Conservation (phyloP, 805 yeast species). For the Tetrapisispora pingtungensis region DNA sequence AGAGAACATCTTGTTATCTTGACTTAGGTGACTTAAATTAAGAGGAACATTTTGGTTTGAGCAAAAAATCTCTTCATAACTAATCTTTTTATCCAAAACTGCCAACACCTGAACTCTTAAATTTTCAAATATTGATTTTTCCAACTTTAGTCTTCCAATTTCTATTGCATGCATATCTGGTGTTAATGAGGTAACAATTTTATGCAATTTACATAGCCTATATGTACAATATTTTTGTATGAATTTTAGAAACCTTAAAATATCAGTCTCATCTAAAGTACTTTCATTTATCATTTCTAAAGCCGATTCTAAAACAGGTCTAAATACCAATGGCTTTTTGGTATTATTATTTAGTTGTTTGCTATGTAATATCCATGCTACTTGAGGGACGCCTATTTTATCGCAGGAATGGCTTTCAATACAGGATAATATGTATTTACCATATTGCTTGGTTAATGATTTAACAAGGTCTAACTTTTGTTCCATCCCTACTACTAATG, state of each 20-base stretch:
- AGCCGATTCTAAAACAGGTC: conserved; percentile 1
- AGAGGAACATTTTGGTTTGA: not conserved
- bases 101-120: not conserved
- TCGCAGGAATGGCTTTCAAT: not conserved
- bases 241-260: not conserved
- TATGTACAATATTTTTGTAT: not conserved
- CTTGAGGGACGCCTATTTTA: conserved; percentile 8
- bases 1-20: not conserved
- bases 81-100: not conserved
- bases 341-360: conserved; percentile 3
- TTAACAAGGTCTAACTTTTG: conserved; percentile 8
- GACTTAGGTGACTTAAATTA: not conserved
- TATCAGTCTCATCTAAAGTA: not conserved
- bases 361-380: conserved; percentile 7
- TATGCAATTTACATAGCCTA: not conserved
- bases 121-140: not conserved
- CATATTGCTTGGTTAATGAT: not conserved
- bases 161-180: not conserved
- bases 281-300: not conserved
- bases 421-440: not conserved
- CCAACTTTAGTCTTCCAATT: not conserved
- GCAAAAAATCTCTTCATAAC: not conserved
- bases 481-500: not conserved
- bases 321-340: conserved; percentile 6
- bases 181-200: not conserved